Evolutionary conservation across 352 stramenopile species (phyloP).

Genomic region (Elongisporangium undulatum): DNA sequence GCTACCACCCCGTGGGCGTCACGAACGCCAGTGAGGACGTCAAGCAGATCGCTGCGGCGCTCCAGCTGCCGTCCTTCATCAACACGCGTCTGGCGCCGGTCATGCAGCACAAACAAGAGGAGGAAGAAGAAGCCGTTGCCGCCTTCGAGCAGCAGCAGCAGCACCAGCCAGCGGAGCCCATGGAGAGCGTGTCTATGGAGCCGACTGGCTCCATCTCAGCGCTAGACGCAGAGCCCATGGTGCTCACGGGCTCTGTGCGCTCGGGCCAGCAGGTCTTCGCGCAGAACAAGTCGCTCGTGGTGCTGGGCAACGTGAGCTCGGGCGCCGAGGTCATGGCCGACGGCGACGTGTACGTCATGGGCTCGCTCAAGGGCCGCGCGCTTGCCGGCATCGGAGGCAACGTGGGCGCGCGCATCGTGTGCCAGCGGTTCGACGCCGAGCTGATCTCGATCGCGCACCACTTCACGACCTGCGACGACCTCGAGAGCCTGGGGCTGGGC

Average conservation of each 20-base stretch:
- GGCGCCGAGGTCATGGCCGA: conserved; percentile 86
- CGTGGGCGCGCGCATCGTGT: conserved; percentile 55
- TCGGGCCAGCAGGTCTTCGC: conserved; percentile 88
- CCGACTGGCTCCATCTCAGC: neutral
- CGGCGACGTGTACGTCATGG: conserved; percentile 81
- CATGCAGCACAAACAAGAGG: conserved; percentile 10
- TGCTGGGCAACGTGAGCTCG: conserved; percentile 84
- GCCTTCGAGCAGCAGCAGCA: conserved; percentile 5
- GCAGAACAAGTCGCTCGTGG: conserved; percentile 73
- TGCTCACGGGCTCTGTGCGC: conserved; percentile 69
- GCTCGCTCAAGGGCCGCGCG: conserved; percentile 76
- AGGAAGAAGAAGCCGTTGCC: neutral
- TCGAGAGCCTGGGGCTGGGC: conserved; percentile 31
- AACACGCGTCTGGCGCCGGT: conserved; percentile 45
- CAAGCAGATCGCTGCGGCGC: conserved; percentile 53
- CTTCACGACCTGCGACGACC: conserved; percentile 87
- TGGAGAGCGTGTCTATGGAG: conserved; percentile 3
- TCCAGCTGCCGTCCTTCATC: conserved; percentile 76
- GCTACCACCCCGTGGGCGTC: conserved; percentile 69
- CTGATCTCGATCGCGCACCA: conserved; percentile 88
- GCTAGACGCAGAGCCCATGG: conserved; percentile 30
- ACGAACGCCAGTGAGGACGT: conserved; percentile 85
- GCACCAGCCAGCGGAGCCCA: conserved; percentile 1
- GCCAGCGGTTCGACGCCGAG: conserved; percentile 84
- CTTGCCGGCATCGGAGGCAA: conserved; percentile 83